A percentile compares a stretch with the other conserved stretches of the same genome.
phyloP scores from a whole-genome alignment of 371 early-diverging fungal genomes.

The Lichtheimia hyalospora region DNA sequence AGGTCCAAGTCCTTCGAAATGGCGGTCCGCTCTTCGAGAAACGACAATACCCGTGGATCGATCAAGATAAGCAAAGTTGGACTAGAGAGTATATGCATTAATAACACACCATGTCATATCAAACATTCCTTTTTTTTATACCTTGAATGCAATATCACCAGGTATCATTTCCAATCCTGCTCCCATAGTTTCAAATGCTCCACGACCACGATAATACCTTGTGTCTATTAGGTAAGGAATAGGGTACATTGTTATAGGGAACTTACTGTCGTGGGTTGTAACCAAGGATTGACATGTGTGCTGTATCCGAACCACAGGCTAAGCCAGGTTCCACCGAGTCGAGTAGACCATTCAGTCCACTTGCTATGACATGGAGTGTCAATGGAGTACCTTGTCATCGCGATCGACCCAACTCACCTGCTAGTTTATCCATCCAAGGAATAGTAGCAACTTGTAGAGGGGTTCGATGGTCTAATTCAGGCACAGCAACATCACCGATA shows the following conservation, averaged over 20 bases:
- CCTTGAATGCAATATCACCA: conserved; percentile 62
- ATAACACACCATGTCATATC: not conserved
- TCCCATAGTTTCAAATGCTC: conserved; percentile 61
- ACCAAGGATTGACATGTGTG: conserved; percentile 38
- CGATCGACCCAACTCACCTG: conserved; percentile 22
- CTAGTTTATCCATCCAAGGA: conserved; percentile 43
- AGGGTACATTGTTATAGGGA: not conserved
- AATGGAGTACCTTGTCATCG: no score
- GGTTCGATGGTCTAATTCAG: conserved; percentile 28
- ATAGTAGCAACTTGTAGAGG: conserved; percentile 44
- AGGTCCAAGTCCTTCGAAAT: conserved; percentile 51
- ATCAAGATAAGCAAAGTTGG: conserved; percentile 53
- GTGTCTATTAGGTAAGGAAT: no score
- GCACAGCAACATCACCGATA: conserved; percentile 44
- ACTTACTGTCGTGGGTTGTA: conserved; percentile 27
- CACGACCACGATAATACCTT: conserved; percentile 53
- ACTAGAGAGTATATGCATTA: conserved; percentile 19
- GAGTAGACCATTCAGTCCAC: conserved; percentile 45
- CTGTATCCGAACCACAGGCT: conserved; percentile 60
- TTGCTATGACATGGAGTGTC: conserved; percentile 10
- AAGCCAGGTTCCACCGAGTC: conserved; percentile 59
- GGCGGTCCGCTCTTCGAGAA: conserved; percentile 48
- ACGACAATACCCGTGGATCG: conserved; percentile 37
- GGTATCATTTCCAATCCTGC: conserved; percentile 54
- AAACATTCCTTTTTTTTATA: conserved; percentile 5